Evolutionary conservation across 2,329 filamentous ascomycete genomes (phyloP).

Genomic region (Coleophoma cylindrospora): DNA sequence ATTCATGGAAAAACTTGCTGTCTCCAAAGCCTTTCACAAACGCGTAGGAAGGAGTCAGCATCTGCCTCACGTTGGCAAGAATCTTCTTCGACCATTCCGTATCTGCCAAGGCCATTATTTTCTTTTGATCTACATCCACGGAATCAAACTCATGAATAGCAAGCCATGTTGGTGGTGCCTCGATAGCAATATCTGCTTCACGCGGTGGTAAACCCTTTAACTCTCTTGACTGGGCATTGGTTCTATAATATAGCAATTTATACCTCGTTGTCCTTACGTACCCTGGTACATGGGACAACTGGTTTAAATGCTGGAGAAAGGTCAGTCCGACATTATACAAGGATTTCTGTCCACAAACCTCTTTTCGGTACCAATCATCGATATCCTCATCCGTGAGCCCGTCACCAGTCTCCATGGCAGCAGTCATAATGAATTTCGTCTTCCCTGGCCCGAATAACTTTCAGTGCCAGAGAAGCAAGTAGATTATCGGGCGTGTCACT

Average conservation of each 20-base stretch:
- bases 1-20: not conserved
- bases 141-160: constrained; percentile 5
- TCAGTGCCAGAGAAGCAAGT: not conserved
- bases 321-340: not conserved
- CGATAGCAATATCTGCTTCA: not conserved
- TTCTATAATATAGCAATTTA: constrained; percentile 4
- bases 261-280: constrained; percentile 10
- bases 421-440: constrained; percentile 5
- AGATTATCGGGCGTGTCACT: not conserved
- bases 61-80: not conserved
- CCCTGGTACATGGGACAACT: constrained; percentile 3
- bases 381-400: constrained; percentile 7
- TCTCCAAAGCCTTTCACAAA: not conserved
- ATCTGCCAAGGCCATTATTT: constrained; percentile 17
- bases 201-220: not conserved
- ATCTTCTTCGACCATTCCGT: constrained; percentile 8
- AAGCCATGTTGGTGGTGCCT: constrained; percentile 1
- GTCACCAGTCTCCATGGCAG: constrained; percentile 5
- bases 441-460: constrained; percentile 1
- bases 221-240: not conserved
- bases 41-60: not conserved
- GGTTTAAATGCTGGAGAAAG: constrained; percentile 3
- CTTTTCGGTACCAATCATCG: constrained; percentile 10
- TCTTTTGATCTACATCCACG: constrained; percentile 1
- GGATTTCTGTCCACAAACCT: not conserved